Base-by-base conservation (phyloP, 495 filamentous ascomycete species). In the Penicillium riverlandense region DNA sequence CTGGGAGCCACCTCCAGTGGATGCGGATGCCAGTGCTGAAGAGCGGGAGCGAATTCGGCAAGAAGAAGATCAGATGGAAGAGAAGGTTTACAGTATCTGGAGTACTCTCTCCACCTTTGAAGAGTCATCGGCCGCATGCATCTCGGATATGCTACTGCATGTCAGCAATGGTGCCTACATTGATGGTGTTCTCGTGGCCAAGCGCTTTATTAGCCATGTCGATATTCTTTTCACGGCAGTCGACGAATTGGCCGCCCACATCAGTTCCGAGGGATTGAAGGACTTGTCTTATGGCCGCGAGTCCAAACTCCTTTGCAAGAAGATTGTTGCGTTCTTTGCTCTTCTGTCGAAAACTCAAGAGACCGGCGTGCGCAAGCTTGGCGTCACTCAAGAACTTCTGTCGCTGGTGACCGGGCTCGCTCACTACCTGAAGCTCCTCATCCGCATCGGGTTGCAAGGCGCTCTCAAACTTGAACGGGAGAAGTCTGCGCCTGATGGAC, bases 101-200 rank as follows among this genome's bases (percentile, higher is more conserved):
- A 95, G 90, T 59, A 92, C 95, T 12, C 75, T 99, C 1, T 96
- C 92, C 6, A 86, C 87, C 11, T 99, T 96, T 53, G 94, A 99
- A 61, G 94, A 99, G 61, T 94, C 90, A 1, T 96, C 90, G 8
- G 94, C 94, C 10, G 90, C 90, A 12, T 97, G 94, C 67, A 99
- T 99, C 47, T 97, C 94, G 6, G 94, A 99, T 56, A 99, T 99
- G 94, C 84, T 99, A 27, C 75, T 99, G 37, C 90, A 99, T 62
- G 94, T 99, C 36, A 97, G 94, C 73, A 99, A 99, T 62, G 94
- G 92, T 7, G 88, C 86, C 10, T 97, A 96, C 65, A 72, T 96
- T 41, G 90, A 96, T 61, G 92, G 94, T 11, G 90, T 99, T 37
- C 76, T 96, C 52, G 86, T 95, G 34, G 94, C 94, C n/a, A 94